These are phyloP conservation scores for Dimocarpus longan DNA, from an alignment of 345 rosid genomes.

Conservation along the genomic window DNA sequence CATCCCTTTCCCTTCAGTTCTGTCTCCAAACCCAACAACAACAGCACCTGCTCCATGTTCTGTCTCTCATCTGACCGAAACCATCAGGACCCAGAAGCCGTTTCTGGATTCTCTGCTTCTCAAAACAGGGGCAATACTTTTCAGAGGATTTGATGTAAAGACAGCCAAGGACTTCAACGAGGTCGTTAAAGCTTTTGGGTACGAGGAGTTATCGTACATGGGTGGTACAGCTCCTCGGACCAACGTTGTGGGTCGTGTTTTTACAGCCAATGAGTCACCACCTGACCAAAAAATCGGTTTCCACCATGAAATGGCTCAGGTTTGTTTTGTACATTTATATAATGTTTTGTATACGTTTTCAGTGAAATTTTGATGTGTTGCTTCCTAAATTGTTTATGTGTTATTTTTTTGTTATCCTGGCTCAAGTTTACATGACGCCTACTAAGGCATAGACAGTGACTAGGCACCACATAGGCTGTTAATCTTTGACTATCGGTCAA, in stretches of 20 bases:
- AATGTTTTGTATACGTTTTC: no score
- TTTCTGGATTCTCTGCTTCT: conserved; percentile 62
- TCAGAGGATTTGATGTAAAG: conserved; percentile 61
- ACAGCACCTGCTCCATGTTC: conserved; percentile 18
- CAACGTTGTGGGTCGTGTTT: conserved; percentile 81
- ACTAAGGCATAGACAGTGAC: no score
- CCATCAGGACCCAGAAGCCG: conserved; percentile 46
- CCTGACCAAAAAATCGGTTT: conserved; percentile 90
- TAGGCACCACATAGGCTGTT: no score
- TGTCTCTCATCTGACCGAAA: conserved; percentile 33
- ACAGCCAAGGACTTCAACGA: conserved; percentile 81
- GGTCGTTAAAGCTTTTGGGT: conserved; percentile 83
- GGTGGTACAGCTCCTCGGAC: conserved; percentile 41
- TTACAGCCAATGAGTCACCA: conserved; percentile 92
- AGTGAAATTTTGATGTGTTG: no score
- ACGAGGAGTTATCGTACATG: conserved; percentile 87
- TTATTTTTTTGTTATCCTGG: no score
- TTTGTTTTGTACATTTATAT: background rate
- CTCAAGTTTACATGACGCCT: no score
- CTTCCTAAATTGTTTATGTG: no score
- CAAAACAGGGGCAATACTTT: conserved; percentile 67
- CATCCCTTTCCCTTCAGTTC: conserved; percentile 55
- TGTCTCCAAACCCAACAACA: conserved; percentile 37
- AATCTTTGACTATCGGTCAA: no score
- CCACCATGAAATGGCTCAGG: conserved; percentile 99